Base-by-base conservation (phyloP, 208 protist genomes). In the Acanthamoeba lenticulata region DNA sequence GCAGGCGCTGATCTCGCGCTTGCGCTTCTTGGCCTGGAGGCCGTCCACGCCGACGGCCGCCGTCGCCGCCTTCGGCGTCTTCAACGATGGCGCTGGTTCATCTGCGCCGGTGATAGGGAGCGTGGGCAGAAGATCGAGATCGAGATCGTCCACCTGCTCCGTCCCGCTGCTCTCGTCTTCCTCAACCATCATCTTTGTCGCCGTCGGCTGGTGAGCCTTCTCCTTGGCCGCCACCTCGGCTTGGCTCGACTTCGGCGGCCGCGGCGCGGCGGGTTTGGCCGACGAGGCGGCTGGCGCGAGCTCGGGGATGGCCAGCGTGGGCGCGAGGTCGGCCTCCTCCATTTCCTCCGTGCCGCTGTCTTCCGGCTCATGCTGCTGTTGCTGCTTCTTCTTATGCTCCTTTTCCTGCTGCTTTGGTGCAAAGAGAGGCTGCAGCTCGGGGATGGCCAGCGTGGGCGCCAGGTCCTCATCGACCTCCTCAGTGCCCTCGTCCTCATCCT, bases 341-440 rank as follows among this genome's bases (percentile, higher is more conserved):
- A 90, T 67, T n/a, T 90, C 81, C 38, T 90, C 81, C 29, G 81
- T 90, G 38, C 47, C 81, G 44, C 81, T 90, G 15, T 90, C 49
- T 34, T 90, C 38, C 5, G 32, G 34, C 11, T 81, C 27, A 13
- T 0, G 29, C 81, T 36, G 40, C 47, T 85, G 44, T 55, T 7
- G 2, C 52, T 21, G 2, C 29, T 85, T 52, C 19, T 79, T 45
- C 34, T 2, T 79, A 38, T 38, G 3, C 4, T 7, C 69, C 65
- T 27, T 21, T n/a, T 81, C 27, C 72, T 47, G 29, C 72, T n/a
- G n/a, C 72, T 81, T 81, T 24, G 19, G 21, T 65, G 57, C 24
- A 65, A 24, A 44, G 42, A n/a, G 19, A 32, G 17, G 42, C 79
- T 62, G 29, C 17, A 17, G 17, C 27, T 67, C 81, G 21, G 11